Percentiles rank a stretch among this genome's conserved stretches.
These are phyloP conservation scores for Russula earlei DNA, from an alignment of 768 basidiomycete genomes.

Conservation along the genomic window DNA sequence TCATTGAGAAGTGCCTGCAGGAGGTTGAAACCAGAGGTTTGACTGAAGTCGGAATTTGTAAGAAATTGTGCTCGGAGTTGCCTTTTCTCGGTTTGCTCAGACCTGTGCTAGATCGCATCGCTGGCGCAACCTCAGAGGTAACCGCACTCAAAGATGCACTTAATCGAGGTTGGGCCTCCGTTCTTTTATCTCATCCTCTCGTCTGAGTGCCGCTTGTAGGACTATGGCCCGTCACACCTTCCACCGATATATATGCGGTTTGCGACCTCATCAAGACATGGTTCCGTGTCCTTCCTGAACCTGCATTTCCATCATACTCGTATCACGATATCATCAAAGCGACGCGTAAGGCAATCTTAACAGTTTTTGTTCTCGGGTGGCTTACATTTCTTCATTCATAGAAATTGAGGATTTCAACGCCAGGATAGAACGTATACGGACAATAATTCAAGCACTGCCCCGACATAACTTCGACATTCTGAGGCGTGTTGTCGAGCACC, in stretches of 20 bases:
- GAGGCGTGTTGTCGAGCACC: slow-evolving; percentile 68
- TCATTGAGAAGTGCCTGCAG: slow-evolving; percentile 53
- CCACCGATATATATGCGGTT: slow-evolving; percentile 72
- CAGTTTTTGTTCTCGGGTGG: neutral
- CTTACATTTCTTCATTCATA: slow-evolving; percentile 22
- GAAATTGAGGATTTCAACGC: slow-evolving; percentile 63
- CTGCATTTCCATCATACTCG: slow-evolving; percentile 60
- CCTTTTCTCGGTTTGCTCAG: neutral
- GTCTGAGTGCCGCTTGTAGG: slow-evolving; percentile 29
- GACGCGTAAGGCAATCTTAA: slow-evolving; percentile 39
- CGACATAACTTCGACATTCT: slow-evolving; percentile 70
- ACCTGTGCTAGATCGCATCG: slow-evolving; percentile 57
- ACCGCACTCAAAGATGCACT: slow-evolving; percentile 62
- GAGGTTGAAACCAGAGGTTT: slow-evolving; percentile 73
- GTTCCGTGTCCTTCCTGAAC: slow-evolving; percentile 76
- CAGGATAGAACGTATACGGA: slow-evolving; percentile 53
- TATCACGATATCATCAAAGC: slow-evolving; percentile 64
- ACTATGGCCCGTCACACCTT: slow-evolving; percentile 47
- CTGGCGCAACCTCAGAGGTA: slow-evolving; percentile 65
- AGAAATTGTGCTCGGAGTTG: slow-evolving; percentile 21
- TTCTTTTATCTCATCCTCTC: neutral
- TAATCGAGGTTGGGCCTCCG: slow-evolving; percentile 46
- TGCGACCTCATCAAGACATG: slow-evolving; percentile 79
- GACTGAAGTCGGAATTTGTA: slow-evolving; percentile 77
- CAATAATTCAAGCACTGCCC: slow-evolving; percentile 60